phyloP scores from a whole-genome alignment of 345 rosid species.

The Gossypium herbaceum region DNA sequence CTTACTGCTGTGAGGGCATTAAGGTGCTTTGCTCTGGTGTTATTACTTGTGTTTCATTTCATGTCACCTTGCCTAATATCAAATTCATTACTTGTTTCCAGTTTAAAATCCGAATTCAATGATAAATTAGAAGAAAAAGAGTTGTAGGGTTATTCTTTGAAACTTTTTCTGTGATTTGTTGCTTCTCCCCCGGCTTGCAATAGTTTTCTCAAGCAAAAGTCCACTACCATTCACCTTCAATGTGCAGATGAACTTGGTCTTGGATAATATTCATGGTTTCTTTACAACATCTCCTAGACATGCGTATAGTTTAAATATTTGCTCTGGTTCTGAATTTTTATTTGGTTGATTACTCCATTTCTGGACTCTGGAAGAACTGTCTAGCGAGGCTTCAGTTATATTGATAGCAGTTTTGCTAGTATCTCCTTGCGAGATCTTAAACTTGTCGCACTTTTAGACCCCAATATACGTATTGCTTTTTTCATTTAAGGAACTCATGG shows the following conservation, averaged over 20 bases:
- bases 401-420: not conserved
- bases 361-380: not conserved
- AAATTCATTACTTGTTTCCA: too few species aligned
- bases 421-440: not conserved
- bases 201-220: not conserved
- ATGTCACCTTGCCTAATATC: not conserved
- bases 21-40: slow-evolving; percentile 42
- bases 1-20: slow-evolving; percentile 74
- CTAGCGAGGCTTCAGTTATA: not conserved
- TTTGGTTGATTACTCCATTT: not conserved
- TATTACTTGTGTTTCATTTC: slow-evolving; percentile 1
- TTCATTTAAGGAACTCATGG: not conserved
- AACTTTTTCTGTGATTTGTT: not conserved
- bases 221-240: not conserved
- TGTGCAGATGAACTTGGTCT: not conserved
- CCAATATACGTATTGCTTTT: not conserved
- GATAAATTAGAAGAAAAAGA: not conserved
- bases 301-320: not conserved
- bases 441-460: not conserved
- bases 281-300: not conserved
- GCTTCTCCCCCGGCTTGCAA: not conserved
- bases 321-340: not conserved
- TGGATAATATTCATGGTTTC: not conserved
- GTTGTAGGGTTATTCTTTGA: not conserved
- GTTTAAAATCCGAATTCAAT: not conserved